Base-by-base conservation (phyloP, 2,329 filamentous ascomycete species). In the Aureobasidium sp. region DNA sequence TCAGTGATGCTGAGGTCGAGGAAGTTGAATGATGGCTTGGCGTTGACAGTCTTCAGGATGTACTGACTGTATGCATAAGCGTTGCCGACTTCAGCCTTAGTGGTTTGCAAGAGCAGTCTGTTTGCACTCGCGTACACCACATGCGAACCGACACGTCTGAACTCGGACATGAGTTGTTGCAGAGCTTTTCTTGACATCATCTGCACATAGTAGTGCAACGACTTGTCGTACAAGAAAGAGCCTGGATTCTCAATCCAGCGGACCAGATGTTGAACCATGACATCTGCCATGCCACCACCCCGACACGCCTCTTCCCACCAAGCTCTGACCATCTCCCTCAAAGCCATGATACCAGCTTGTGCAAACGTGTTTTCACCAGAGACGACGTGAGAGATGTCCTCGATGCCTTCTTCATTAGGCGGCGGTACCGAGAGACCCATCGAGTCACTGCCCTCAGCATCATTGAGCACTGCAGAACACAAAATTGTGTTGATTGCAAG, bases 181-280 rank as follows among this genome's bases (percentile, higher is more conserved):
- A 99, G 90, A 0, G 95, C 94, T 74, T 99, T 99, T 67, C 90
- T 89, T 37, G 91, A 96, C 88, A 99, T 95, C 85, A 97, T 94
- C 74, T 97, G 93, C 61, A 99, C 92, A 70, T 99, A 97, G 78
- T 96, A 94, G 71, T 97, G 91, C 66, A 99, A 76, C 6, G 92
- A 91, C 5, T 89, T 86, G 75, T 99, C 95, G 72, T 97, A 99
- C 62, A 99, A 86, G 76, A 93, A 97, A 0, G 92, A 97, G 53
- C 90, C 88, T 0, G 93, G 90, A 65, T 87, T 94, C 73, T 96
- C 91, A 1, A 97, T 91, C 95, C 95, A 99, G 66, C 95, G 89
- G 22, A 99, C 91, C 5, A 99, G 82, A 75, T 99, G 93, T 71
- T 96, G 92, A 0, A 99, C 94, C 81, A 99, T 91, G 61, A 97